A percentile compares a stretch with the other conserved stretches of the same genome.
Conservation (phyloP, 2,329 filamentous ascomycete species). For the Colletotrichum kahawae region DNA sequence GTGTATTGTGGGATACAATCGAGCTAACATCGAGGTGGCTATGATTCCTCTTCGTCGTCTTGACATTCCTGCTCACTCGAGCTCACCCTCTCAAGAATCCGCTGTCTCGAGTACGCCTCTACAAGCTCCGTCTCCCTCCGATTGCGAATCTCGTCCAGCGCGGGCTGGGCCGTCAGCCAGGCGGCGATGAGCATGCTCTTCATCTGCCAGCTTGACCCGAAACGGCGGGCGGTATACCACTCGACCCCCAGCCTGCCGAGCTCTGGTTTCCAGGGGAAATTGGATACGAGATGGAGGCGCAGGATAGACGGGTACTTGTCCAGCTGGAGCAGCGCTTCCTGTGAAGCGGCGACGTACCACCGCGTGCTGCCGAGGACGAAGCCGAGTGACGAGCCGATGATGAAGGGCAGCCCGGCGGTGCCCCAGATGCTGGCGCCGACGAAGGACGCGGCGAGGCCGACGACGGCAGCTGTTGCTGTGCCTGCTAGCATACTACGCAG, state of each 20-base stretch:
- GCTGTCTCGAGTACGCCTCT: neutral
- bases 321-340: slow-evolving; percentile 25
- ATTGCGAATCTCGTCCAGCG: slow-evolving; percentile 24
- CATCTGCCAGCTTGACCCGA: slow-evolving; percentile 19
- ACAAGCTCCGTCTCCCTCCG: slow-evolving; percentile 22
- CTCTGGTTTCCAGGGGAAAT: slow-evolving; percentile 26
- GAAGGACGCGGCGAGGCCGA: slow-evolving; percentile 20
- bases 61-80: neutral
- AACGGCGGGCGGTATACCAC: slow-evolving; percentile 20
- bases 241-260: neutral
- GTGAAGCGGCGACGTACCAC: slow-evolving; percentile 23
- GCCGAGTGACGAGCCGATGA: slow-evolving; percentile 24
- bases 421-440: slow-evolving; percentile 26
- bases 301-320: slow-evolving; percentile 25
- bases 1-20: neutral
- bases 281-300: slow-evolving; percentile 25
- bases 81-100: neutral
- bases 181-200: slow-evolving; percentile 26
- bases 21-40: neutral
- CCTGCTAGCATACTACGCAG: slow-evolving; percentile 28
- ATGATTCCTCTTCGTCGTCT: neutral
- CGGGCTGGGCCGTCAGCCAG: slow-evolving; percentile 27
- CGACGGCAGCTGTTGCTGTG: slow-evolving; percentile 21
- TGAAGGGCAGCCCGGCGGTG: slow-evolving; percentile 26
- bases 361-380: slow-evolving; percentile 25